A percentile compares a stretch with the other conserved stretches of the same genome.
Evolutionary conservation across 805 yeast species (phyloP).

Genomic region (Kockiozyma suomiensis): DNA sequence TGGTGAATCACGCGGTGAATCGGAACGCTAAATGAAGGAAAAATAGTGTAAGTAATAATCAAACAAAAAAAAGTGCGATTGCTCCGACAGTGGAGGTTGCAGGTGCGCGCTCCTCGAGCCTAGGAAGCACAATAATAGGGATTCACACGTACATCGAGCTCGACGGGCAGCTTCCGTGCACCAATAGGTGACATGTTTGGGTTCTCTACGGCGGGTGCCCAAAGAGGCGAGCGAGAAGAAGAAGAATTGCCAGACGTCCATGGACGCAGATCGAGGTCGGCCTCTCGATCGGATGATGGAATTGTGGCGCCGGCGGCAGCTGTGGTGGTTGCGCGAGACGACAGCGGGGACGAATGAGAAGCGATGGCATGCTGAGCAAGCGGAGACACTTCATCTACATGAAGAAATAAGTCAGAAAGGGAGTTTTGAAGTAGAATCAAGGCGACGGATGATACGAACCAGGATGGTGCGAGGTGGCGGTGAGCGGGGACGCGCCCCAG

Average conservation of each 20-base stretch:
- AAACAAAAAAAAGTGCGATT: neutral
- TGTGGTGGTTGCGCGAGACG: conserved; percentile 11
- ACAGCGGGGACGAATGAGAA: conserved; percentile 16
- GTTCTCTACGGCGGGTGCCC: conserved; percentile 20
- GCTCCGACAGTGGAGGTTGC: no score
- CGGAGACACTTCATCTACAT: conserved; percentile 21
- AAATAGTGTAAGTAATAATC: neutral
- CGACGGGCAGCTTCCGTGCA: conserved; percentile 27
- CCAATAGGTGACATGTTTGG: conserved; percentile 26
- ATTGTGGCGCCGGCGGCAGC: conserved; percentile 1
- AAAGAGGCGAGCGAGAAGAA: conserved; percentile 32
- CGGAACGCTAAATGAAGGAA: conserved; percentile 17
- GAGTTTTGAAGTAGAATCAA: neutral
- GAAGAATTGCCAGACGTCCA: conserved; percentile 29
- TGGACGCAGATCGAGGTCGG: conserved; percentile 30
- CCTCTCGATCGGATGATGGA: conserved; percentile 24
- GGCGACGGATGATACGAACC: conserved; percentile 5
- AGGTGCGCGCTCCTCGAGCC: no score
- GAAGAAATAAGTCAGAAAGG: neutral
- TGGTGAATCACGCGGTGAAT: conserved; percentile 23
- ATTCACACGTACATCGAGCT: conserved; percentile 19
- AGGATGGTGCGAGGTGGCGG: conserved; percentile 16
- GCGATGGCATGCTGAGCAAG: conserved; percentile 13
- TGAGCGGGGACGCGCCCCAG: conserved; percentile 31
- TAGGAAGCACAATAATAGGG: neutral